phyloP scores from a whole-genome alignment of 2,329 filamentous ascomycete genomes.

The Claviceps maximensis region DNA sequence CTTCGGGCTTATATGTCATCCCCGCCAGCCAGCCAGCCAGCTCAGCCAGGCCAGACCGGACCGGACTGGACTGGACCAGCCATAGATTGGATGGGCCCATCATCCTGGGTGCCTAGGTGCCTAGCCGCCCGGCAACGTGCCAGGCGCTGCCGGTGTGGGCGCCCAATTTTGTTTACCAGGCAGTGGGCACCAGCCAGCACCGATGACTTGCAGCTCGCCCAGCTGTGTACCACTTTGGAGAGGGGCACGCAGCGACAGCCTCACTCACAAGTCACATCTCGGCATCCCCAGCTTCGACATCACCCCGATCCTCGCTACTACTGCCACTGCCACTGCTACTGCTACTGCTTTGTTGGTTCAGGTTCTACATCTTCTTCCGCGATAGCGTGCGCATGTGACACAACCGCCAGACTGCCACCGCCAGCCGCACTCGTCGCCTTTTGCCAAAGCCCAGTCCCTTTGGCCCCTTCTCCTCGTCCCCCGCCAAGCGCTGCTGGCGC shows the following conservation, averaged over 20 bases:
- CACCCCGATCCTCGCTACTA: background rate
- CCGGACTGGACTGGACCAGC: too few species aligned
- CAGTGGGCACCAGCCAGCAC: too few species aligned
- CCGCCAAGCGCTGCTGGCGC: slow-evolving; percentile 16
- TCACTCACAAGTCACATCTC: slow-evolving; percentile 9
- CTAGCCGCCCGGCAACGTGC: slow-evolving; percentile 23
- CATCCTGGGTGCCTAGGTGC: too few species aligned
- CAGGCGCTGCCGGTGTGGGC: slow-evolving; percentile 21
- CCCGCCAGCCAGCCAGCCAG: too few species aligned
- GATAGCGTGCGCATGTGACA: background rate
- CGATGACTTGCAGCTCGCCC: slow-evolving; percentile 6
- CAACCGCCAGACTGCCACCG: slow-evolving; percentile 6
- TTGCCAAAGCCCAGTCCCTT: background rate
- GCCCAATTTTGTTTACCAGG: slow-evolving; percentile 34
- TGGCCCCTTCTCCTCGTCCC: slow-evolving; percentile 7
- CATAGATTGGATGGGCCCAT: too few species aligned
- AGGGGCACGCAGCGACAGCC: slow-evolving; percentile 13
- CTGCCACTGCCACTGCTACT: background rate
- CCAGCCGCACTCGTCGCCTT: slow-evolving; percentile 10
- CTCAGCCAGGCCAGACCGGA: too few species aligned
- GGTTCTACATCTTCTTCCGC: background rate
- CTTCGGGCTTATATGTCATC: slow-evolving; percentile 1
- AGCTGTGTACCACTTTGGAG: slow-evolving; percentile 7
- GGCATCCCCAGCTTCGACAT: slow-evolving; percentile 13
- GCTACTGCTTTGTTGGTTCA: background rate